Conservation (phyloP, 192 early-diverging fungal genomes). For the Dissophora globulifera region DNA sequence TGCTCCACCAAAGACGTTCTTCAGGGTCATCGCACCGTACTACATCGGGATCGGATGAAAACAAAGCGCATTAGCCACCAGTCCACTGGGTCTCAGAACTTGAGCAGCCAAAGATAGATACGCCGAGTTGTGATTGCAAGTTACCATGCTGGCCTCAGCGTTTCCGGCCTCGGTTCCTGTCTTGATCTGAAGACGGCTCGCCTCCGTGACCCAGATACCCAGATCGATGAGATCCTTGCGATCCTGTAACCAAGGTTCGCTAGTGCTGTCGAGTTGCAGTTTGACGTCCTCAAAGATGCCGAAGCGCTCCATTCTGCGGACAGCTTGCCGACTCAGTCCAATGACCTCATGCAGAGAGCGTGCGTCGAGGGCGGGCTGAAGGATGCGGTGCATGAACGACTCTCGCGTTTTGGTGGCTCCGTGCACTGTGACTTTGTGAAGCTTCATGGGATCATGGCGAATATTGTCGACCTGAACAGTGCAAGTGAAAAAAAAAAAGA, state of each 20-base stretch:
- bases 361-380: constrained; percentile 52
- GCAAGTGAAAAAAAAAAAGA: neutral
- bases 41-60: constrained; percentile 12
- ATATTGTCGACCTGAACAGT: constrained; percentile 32
- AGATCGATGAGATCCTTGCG: constrained; percentile 73
- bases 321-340: constrained; percentile 62
- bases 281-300: constrained; percentile 78
- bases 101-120: no score
- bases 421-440: constrained; percentile 46
- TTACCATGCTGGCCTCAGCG: constrained; percentile 87
- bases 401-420: constrained; percentile 58
- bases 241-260: constrained; percentile 50
- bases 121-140: no score
- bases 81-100: no score
- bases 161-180: constrained; percentile 94
- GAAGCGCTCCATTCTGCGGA: constrained; percentile 65
- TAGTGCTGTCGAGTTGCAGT: constrained; percentile 72
- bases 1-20: constrained; percentile 90
- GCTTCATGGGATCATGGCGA: constrained; percentile 50
- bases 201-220: constrained; percentile 75
- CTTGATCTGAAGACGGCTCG: constrained; percentile 75
- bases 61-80: neutral
- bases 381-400: constrained; percentile 56
- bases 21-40: constrained; percentile 69
- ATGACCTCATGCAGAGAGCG: constrained; percentile 74